Base-by-base conservation (phyloP, 2,329 filamentous ascomycete genomes). In the Ophiostoma novo-ulmi region DNA sequence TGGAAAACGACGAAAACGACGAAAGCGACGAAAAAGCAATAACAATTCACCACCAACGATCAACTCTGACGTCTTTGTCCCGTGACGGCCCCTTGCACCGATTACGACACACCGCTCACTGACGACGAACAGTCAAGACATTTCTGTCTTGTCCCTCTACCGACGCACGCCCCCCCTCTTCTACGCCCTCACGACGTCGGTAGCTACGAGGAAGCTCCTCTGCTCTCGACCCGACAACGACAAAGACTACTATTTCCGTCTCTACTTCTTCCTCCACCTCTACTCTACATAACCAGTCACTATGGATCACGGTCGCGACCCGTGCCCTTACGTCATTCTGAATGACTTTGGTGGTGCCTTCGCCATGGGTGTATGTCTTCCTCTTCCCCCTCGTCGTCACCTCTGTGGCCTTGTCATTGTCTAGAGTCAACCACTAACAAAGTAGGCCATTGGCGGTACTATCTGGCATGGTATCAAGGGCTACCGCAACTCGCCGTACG, bases 381-480 rank as follows among this genome's bases (percentile, higher is more conserved):
- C 11, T 58, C 52, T 20, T 39, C 10, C 6, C 13, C 35, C 41
- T 31, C 20, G 5, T 22, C 14, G 1, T 14, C 26, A n/a, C n/a
- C n/a, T 31, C 31, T 31, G 31, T 31, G 31, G 3, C 31, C 31
- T 31, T 31, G 31, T 31, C 31, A 31, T 31, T 31, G 31, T 31
- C 31, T 31, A 31, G 31, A 31, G 31, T 31, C 31, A 66, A 11
- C 13, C 1, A n/a, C 69, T 67, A 67, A 66, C 63, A n/a, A 7
- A 5, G 3, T 75, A 91, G 89, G 89, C 88, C 73, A 90, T 92
- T 75, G 89, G 89, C 77, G 90, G 91, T 77, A 91, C 92, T 77
- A 90, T 97, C 79, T 97, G 94, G 94, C 94, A 97, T 82, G 94
- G 94, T 77, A 91, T 97, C 75, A 99, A 99, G 84, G 95, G 94